Percentiles rank a stretch among this genome's conserved stretches.
phyloP scores from a whole-genome alignment of 345 rosid species.

The Eucalyptus regnans region DNA sequence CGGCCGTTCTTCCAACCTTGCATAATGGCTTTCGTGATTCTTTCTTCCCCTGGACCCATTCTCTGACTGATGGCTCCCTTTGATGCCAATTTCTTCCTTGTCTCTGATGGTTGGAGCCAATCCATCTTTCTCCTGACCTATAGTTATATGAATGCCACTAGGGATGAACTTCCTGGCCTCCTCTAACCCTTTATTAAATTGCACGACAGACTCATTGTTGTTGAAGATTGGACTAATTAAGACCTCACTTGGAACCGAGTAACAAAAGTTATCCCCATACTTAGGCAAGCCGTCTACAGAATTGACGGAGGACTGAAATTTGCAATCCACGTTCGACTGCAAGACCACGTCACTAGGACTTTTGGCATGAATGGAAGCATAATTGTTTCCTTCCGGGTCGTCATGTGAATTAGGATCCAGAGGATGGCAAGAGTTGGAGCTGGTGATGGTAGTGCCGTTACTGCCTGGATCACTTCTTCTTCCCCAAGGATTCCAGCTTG shows the following conservation, averaged over 20 bases:
- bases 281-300: neutral
- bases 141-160: neutral
- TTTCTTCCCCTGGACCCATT: constrained; percentile 34
- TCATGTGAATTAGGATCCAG: constrained; percentile 7
- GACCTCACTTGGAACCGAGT: neutral
- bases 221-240: constrained; percentile 15
- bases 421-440: neutral
- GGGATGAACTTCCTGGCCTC: constrained; percentile 37
- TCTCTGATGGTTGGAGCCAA: neutral
- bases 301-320: neutral
- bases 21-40: constrained; percentile 38
- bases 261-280: neutral
- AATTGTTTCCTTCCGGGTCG: neutral
- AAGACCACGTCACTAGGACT: neutral
- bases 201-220: constrained; percentile 19
- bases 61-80: constrained; percentile 11
- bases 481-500: neutral
- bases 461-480: constrained; percentile 12
- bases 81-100: constrained; percentile 1
- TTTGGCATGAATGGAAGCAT: neutral
- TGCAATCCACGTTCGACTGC: neutral
- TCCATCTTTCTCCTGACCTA: neutral
- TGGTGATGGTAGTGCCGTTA: neutral
- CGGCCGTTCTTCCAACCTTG: constrained; percentile 35
- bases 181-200: constrained; percentile 18